Evolutionary conservation across 2,329 filamentous ascomycete genomes (phyloP), one percentile per base, ranked within the genome.

Genomic region (Tolypocladium tundrense): DNA sequence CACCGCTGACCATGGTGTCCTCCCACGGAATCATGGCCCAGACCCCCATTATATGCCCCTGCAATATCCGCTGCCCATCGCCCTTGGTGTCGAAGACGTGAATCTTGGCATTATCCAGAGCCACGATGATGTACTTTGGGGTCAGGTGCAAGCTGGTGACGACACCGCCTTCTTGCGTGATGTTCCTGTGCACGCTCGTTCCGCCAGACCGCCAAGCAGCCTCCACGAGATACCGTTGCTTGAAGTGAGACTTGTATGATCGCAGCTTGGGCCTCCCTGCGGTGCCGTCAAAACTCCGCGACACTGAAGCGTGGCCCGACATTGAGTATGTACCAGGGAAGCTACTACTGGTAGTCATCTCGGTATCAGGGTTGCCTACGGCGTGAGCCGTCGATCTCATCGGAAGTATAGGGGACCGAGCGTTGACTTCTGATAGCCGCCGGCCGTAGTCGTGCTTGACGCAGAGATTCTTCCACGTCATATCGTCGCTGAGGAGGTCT

Each of bases 21-120:
- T 90, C 93, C 90, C 92, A 97, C 8, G 94, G 94, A 31, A 99
- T 91, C 93, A 99, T 97, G 54, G 94, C 94, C 94, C 94, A 99
- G 24, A 99, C 94, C 45, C 94, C 94, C 94, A 99, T 99, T 51
- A 97, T 90, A 75, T 99, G 94, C 13, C 94, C 94, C 68, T 94
- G 88, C 35, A 99, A 77, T 2, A 91, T 96, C 70, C 91, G 90
- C 66, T 96, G 86, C 62, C 91, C 86, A 65, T 91, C 87, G 40
- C 94, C 94, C 64, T 94, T 85, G 0, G 91, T 92, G 70, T 97
- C 90, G 69, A 97, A 99, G 33, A 99, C 92, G 72, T 99, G 94
- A 52, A 99, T 99, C 77, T 95, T 96, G 42, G 94, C 93, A 73
- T 97, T 99, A 77, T 99, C 94, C 61, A 99, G 82, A 54, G 94